phyloP scores from a whole-genome alignment of 2,329 filamentous ascomycete species.

The Acrocalymma vagum region DNA sequence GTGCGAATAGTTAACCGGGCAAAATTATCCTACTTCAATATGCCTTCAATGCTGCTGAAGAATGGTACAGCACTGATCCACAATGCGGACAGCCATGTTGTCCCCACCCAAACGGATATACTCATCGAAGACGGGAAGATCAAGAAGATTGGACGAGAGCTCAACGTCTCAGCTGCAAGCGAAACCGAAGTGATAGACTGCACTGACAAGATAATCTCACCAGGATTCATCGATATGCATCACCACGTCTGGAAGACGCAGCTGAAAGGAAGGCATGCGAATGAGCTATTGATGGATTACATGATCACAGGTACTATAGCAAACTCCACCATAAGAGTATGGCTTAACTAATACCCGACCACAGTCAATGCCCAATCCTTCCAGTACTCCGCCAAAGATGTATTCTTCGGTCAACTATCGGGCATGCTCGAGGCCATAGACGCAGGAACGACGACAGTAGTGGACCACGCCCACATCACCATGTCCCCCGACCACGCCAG shows the following conservation, averaged over 20 bases:
- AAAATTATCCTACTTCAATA: too few species aligned
- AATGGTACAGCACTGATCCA: conserved; percentile 44
- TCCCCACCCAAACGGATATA: conserved; percentile 35
- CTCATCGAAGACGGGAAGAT: conserved; percentile 40
- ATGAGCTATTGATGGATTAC: conserved; percentile 55
- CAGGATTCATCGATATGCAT: conserved; percentile 66
- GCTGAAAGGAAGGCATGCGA: conserved; percentile 60
- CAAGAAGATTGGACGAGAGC: conserved; percentile 24
- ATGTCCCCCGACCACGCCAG: conserved; percentile 32
- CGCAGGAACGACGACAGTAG: conserved; percentile 1
- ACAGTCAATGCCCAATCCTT: conserved; percentile 44
- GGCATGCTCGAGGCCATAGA: conserved; percentile 2
- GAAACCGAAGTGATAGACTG: conserved; percentile 58
- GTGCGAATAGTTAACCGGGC: too few species aligned
- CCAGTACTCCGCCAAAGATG: conserved; percentile 14
- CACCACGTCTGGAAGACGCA: conserved; percentile 59
- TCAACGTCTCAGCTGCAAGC: too few species aligned
- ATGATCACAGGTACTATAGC: conserved; percentile 37
- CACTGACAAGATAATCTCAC: conserved; percentile 59
- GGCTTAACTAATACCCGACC: conserved; percentile 52
- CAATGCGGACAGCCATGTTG: conserved; percentile 36
- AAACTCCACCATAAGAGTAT: conserved; percentile 43
- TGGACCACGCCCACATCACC: conserved; percentile 60
- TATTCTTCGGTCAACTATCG: neutral
- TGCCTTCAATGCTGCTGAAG: conserved; percentile 41